A percentile compares a stretch with the other conserved stretches of the same genome.
Conservation (phyloP, 352 stramenopile genomes). For the Globisporangium cylindrosporum region DNA sequence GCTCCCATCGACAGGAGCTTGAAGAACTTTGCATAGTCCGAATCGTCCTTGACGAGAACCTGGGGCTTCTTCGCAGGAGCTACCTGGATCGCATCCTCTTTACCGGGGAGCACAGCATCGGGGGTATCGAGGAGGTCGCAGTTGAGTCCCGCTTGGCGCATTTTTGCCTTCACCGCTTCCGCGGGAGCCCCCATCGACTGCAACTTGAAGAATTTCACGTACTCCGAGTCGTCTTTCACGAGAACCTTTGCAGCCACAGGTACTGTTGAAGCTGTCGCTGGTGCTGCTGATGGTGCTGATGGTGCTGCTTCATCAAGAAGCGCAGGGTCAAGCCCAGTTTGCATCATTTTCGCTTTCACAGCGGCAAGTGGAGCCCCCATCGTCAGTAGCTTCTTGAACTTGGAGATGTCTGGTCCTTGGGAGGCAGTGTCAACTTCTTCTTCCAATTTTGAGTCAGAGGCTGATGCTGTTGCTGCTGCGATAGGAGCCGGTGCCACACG, state of each 20-base stretch:
- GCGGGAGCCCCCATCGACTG: conserved; percentile 54
- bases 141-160: conserved; percentile 83
- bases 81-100: background rate
- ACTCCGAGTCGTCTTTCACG: conserved; percentile 54
- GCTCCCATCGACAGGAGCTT: conserved; percentile 66
- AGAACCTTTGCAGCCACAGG: conserved; percentile 11
- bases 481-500: background rate
- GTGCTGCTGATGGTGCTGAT: background rate
- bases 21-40: conserved; percentile 68
- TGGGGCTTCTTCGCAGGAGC: conserved; percentile 18
- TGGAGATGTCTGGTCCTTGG: conserved; percentile 27
- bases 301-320: conserved; percentile 33
- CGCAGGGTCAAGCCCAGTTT: conserved; percentile 56
- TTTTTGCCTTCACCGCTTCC: conserved; percentile 58
- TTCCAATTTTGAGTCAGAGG: conserved; percentile 6
- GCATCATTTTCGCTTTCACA: conserved; percentile 67
- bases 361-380: conserved; percentile 58
- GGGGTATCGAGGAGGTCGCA: conserved; percentile 63
- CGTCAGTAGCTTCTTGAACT: conserved; percentile 61
- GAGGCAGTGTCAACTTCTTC: conserved; percentile 16
- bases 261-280: background rate
- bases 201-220: conserved; percentile 72
- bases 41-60: conserved; percentile 59
- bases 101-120: conserved; percentile 38
- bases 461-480: background rate